These are phyloP conservation scores for Aspergillus sparsus DNA, from an alignment of 495 filamentous ascomycete species.

Conservation along the genomic window DNA sequence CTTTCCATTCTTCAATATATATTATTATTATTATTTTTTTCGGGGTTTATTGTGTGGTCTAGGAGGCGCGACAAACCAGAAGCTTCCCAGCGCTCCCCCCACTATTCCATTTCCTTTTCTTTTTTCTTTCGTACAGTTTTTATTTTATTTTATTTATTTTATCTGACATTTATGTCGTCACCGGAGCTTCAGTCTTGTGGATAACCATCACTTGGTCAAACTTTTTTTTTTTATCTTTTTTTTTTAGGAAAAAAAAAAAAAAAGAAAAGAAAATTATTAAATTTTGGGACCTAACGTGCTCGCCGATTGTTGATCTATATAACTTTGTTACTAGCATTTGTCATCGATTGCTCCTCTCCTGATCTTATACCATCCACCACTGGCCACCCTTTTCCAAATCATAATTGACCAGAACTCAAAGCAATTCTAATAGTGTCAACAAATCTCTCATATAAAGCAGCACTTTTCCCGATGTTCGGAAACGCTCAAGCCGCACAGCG, in stretches of 20 bases:
- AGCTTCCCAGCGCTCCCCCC: conserved; percentile 11
- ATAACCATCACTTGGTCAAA: not conserved
- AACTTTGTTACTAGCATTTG: too few species aligned
- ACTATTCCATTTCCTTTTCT: conserved; percentile 7
- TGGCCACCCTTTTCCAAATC: too few species aligned
- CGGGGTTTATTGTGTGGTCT: conserved; percentile 4
- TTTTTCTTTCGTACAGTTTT: not conserved
- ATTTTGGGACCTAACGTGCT: too few species aligned
- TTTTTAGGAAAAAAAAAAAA: too few species aligned
- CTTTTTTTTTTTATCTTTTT: not conserved
- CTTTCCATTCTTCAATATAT: too few species aligned
- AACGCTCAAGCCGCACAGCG: conserved; percentile 22
- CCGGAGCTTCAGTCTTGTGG: not conserved
- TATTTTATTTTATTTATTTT: not conserved
- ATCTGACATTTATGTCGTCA: not conserved
- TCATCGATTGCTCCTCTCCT: too few species aligned
- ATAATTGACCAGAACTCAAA: too few species aligned
- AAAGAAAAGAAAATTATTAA: too few species aligned
- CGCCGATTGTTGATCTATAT: too few species aligned
- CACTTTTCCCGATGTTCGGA: conserved; percentile 18
- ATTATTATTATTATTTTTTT: conserved; percentile 6
- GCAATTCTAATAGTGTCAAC: too few species aligned
- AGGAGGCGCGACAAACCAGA: conserved; percentile 11
- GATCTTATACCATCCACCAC: too few species aligned
- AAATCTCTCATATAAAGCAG: too few species aligned